Percentiles rank a stretch among this genome's conserved stretches.
These are phyloP conservation scores for Xylaria sp. DNA, from an alignment of 2,329 filamentous ascomycete genomes.

Conservation along the genomic window DNA sequence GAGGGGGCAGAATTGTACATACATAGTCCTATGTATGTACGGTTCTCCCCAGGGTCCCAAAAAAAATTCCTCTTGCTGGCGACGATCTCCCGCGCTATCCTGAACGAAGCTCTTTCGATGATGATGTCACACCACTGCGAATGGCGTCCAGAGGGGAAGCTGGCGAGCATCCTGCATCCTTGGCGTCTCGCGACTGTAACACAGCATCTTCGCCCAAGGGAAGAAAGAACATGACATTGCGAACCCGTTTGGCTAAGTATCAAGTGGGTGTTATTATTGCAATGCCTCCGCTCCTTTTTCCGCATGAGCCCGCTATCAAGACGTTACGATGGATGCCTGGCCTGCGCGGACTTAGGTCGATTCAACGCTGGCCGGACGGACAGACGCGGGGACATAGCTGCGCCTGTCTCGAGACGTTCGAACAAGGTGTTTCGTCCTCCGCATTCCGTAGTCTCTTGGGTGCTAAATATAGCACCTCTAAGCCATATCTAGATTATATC, in stretches of 20 bases:
- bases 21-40: too few species aligned
- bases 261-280: background rate
- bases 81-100: background rate
- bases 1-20: too few species aligned
- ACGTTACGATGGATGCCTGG: background rate
- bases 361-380: background rate
- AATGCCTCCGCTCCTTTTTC: background rate
- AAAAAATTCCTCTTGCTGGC: slow-evolving; percentile 11
- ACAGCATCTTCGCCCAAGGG: background rate
- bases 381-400: background rate
- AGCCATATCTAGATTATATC: background rate
- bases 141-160: slow-evolving; percentile 17
- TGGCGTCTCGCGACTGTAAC: slow-evolving; percentile 17
- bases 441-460: background rate
- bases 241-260: background rate
- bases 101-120: slow-evolving; percentile 23
- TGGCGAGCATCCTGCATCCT: slow-evolving; percentile 15
- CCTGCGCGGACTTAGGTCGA: background rate
- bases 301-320: background rate
- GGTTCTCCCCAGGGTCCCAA: slow-evolving; percentile 10
- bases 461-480: background rate
- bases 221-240: background rate
- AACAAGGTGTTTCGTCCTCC: background rate
- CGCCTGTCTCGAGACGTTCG: background rate
- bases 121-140: slow-evolving; percentile 25